Percentiles rank a stretch among this genome's conserved stretches.
These are phyloP conservation scores for Mycena alexandri DNA, from an alignment of 768 basidiomycete species.

Conservation along the genomic window DNA sequence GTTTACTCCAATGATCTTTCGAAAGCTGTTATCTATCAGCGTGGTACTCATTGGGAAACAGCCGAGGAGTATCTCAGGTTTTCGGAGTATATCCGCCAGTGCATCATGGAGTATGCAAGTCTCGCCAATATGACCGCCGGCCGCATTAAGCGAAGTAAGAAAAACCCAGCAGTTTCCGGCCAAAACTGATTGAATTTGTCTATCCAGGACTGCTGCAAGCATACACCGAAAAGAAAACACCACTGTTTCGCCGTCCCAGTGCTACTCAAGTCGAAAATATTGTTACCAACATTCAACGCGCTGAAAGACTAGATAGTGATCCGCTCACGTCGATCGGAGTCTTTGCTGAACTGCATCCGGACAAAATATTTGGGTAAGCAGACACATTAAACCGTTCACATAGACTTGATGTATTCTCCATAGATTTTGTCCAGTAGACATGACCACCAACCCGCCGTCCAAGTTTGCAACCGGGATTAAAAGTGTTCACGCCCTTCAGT, in stretches of 20 bases:
- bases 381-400: no score
- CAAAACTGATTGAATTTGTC: neutral
- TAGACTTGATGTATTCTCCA: neutral
- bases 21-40: neutral
- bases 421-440: constrained; percentile 16
- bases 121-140: neutral
- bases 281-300: constrained; percentile 10
- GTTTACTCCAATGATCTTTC: constrained; percentile 9
- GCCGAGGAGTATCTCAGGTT: neutral
- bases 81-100: constrained; percentile 10
- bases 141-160: constrained; percentile 6
- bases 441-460: constrained; percentile 12
- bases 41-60: neutral
- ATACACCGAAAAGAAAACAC: neutral
- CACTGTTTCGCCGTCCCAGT: neutral
- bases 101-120: constrained; percentile 14
- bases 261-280: constrained; percentile 11
- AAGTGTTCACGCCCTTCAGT: constrained; percentile 12
- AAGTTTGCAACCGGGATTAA: constrained; percentile 25
- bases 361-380: constrained; percentile 11
- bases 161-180: no score
- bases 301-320: constrained; percentile 1
- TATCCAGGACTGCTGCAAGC: neutral
- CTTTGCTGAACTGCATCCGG: constrained; percentile 9
- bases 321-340: constrained; percentile 10